Base-by-base conservation (phyloP, 352 stramenopile species). In the Phytopythium aichiense region DNA sequence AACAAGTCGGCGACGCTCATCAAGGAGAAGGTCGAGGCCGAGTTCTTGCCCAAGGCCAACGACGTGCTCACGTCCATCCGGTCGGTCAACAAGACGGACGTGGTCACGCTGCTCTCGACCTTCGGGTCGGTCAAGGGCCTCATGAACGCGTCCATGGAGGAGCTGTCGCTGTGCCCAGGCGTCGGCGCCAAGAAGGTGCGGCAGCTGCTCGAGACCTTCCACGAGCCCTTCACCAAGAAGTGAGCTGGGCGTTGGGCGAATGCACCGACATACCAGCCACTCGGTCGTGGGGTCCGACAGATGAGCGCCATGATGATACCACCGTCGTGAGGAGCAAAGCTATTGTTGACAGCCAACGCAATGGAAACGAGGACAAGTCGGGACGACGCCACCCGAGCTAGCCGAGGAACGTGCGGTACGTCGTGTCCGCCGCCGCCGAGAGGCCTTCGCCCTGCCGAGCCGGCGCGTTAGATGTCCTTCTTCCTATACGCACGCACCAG, bases 81-180 rank as follows among this genome's bases (percentile, higher is more conserved):
- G 20, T 95, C 88, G 28, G 81, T 99, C 16, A 99, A 99, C 79
- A 98, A 98, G 69, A 98, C 95, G 37, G 96, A 99, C 78, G 86
- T 97, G 8, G 68, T 90, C 7, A 97, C 94, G 37, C 69, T 99
- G 42, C 69, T 98, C 30, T 88, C 81, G 37, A 97, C 96, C 35
- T 99, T 99, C 72, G 82, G 87, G 28, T 92, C 81, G 2, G 74
- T 98, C 6, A 72, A 81, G 25, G 83, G 87, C 18, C 70, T 98
- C 15, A 92, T 94, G 73, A 83, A 86, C 49, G 95, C 96, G 37
- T 95, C 89, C 43, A 82, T 97, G 67, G 95, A 98, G 56, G 92
- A 99, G 66, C 71, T 99, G 38, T 88, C 87, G 60, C 67, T 98
- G 15, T 98, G 95, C 73, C 91, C 92, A 28, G 96, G 96, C 31